These are phyloP conservation scores for Colletotrichum sojae DNA, from an alignment of 2,329 filamentous ascomycete genomes.

Conservation along the genomic window DNA sequence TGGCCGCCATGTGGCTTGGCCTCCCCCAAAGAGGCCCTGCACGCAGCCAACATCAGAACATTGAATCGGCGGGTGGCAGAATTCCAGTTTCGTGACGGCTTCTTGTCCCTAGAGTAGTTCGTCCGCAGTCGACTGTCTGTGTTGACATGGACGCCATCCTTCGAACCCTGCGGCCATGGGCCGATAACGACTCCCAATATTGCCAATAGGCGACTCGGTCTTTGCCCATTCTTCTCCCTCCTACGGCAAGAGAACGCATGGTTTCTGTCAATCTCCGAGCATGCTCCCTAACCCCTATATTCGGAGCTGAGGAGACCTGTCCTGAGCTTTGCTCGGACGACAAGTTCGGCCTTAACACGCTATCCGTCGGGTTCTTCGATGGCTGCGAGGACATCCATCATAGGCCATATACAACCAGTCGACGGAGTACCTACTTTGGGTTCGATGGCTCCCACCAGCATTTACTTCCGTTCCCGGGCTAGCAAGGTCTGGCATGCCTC, in stretches of 20 bases:
- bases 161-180: background rate
- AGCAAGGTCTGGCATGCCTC: conserved; percentile 37
- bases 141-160: background rate
- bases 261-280: conserved; percentile 22
- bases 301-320: conserved; percentile 1
- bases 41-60: background rate
- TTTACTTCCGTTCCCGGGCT: conserved; percentile 29
- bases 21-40: conserved; percentile 10
- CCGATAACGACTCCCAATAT: background rate
- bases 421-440: conserved; percentile 1
- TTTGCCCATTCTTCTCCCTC: background rate
- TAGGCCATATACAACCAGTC: background rate
- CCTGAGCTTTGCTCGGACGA: background rate
- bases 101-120: too few species aligned
- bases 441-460: background rate
- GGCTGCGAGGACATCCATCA: too few species aligned
- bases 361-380: too few species aligned
- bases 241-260: background rate
- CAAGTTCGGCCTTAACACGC: background rate
- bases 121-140: background rate
- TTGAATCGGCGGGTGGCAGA: background rate
- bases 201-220: background rate
- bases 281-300: conserved; percentile 4
- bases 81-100: too few species aligned
- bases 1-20: conserved; percentile 28